Evolutionary conservation across 2,329 filamentous ascomycete species (phyloP).

Genomic region (Ophiognomonia clavigignenti-juglandacearum): DNA sequence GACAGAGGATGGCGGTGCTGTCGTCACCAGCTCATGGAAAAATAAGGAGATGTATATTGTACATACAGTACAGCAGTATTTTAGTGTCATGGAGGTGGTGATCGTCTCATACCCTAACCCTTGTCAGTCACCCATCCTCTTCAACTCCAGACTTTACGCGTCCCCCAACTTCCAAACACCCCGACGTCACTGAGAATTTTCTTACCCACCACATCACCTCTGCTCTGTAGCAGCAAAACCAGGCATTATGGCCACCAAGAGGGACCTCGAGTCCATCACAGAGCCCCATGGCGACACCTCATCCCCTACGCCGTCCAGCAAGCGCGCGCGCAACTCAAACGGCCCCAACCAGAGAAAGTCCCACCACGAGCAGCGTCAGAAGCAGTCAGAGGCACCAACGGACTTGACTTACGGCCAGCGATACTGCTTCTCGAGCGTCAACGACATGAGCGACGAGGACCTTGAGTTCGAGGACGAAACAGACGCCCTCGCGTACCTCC

Average conservation of each 20-base stretch:
- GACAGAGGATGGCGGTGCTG: no score
- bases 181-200: no score
- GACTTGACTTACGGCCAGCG: constrained; percentile 67
- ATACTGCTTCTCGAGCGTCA: constrained; percentile 63
- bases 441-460: constrained; percentile 50
- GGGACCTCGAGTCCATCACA: constrained; percentile 16
- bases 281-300: constrained; percentile 16
- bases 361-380: constrained; percentile 34
- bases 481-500: constrained; percentile 66
- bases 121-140: no score
- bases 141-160: no score
- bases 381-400: constrained; percentile 38
- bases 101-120: no score
- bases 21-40: no score
- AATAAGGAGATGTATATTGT: no score
- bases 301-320: constrained; percentile 14
- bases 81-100: no score
- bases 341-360: constrained; percentile 22
- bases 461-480: constrained; percentile 63
- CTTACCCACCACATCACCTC: not conserved
- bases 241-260: constrained; percentile 21
- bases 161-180: no score
- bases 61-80: no score
- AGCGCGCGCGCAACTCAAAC: constrained; percentile 20
- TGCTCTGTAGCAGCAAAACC: not conserved